These are phyloP conservation scores for Arabis hirsuta DNA, from an alignment of 345 rosid genomes.

Conservation along the genomic window DNA sequence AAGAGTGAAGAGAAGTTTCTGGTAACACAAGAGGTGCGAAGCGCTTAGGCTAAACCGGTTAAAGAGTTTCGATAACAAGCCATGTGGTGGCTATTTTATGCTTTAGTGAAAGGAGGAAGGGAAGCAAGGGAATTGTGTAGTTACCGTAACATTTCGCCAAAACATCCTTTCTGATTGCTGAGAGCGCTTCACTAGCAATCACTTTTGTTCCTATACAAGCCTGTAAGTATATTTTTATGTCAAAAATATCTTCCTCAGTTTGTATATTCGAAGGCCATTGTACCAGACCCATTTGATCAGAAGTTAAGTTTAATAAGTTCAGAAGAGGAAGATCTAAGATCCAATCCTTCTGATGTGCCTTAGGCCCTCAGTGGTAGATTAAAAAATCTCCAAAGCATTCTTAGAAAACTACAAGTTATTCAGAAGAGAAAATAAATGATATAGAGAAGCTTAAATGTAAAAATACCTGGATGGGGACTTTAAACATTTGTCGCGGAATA, in stretches of 20 bases:
- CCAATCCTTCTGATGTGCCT: slow-evolving; percentile 3
- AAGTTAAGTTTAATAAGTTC: slow-evolving; percentile 6
- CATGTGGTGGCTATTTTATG: slow-evolving; percentile 18
- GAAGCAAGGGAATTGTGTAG: slow-evolving; percentile 29
- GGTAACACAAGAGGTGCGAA: not conserved
- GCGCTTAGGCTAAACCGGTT: not conserved
- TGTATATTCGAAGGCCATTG: slow-evolving; percentile 1
- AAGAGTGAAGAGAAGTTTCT: not conserved
- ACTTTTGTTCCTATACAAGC: slow-evolving; percentile 98
- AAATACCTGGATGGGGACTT: slow-evolving; percentile 91
- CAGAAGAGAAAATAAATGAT: not conserved
- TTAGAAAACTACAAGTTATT: not conserved
- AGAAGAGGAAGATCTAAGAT: slow-evolving; percentile 5
- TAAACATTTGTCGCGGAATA: slow-evolving; percentile 97
- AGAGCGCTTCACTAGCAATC: slow-evolving; percentile 88
- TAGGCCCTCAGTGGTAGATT: not conserved
- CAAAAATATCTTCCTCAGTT: not conserved
- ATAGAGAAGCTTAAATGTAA: not conserved
- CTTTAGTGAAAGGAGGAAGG: slow-evolving; percentile 1
- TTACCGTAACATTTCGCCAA: slow-evolving; percentile 98
- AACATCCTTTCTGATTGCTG: slow-evolving; percentile 97
- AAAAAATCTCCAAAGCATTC: slow-evolving; percentile 1
- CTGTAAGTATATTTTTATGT: slow-evolving; percentile 48
- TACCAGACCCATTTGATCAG: not conserved
- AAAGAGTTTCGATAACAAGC: not conserved